Evolutionary conservation across 345 rosid species (phyloP).

Genomic region (Lagerstroemia speciosa): DNA sequence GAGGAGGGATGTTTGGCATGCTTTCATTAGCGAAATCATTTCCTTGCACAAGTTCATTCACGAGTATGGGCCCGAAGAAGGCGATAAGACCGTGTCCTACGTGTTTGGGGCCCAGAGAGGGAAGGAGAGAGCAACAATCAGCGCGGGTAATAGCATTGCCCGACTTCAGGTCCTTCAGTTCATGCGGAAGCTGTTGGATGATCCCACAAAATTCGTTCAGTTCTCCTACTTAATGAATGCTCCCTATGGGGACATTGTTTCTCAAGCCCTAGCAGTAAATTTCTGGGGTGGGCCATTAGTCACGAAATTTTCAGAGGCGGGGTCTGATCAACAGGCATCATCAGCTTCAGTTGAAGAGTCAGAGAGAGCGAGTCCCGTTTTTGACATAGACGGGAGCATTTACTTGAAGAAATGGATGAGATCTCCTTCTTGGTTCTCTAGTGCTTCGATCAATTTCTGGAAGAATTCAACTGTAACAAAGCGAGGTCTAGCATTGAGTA

Average conservation of each 20-base stretch:
- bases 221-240: constrained; percentile 77
- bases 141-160: constrained; percentile 64
- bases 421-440: constrained; percentile 79
- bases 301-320: constrained; percentile 37
- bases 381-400: constrained; percentile 86
- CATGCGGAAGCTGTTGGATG: constrained; percentile 69
- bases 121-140: constrained; percentile 56
- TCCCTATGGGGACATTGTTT: constrained; percentile 65
- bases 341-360: constrained; percentile 28
- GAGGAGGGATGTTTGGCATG: constrained; percentile 94
- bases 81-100: constrained; percentile 44
- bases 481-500: constrained; percentile 65
- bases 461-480: constrained; percentile 35
- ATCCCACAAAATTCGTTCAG: constrained; percentile 78
- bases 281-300: constrained; percentile 85
- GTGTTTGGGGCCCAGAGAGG: constrained; percentile 82
- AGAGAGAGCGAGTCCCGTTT: constrained; percentile 42
- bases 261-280: constrained; percentile 73
- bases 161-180: constrained; percentile 89
- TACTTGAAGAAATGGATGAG: constrained; percentile 86
- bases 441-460: constrained; percentile 71
- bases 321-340: constrained; percentile 20
- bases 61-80: constrained; percentile 68
- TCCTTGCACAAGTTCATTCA: constrained; percentile 64
- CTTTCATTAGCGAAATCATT: constrained; percentile 69